Conservation (phyloP, 345 rosid genomes). For the Populus nigra region DNA sequence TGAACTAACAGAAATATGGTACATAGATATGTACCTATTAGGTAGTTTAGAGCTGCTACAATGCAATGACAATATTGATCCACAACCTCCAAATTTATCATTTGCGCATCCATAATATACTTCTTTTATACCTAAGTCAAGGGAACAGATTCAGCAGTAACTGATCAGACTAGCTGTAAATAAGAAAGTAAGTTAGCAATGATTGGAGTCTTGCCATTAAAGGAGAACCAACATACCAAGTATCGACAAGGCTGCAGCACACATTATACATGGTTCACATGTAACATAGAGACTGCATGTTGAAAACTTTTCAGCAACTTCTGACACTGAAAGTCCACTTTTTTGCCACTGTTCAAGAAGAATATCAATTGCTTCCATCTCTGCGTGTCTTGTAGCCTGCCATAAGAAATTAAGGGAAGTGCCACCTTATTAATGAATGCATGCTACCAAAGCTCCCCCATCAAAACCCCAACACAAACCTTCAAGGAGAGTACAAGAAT, state of each 20-base stretch:
- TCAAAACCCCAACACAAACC: no score
- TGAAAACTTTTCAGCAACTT: conserved; percentile 63
- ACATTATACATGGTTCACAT: conserved; percentile 95
- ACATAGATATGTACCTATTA: conserved; percentile 13
- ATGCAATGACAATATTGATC: conserved; percentile 65
- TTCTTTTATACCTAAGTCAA: conserved; percentile 51
- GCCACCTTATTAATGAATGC: not conserved
- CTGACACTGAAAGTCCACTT: conserved; percentile 45
- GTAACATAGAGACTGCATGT: conserved; percentile 68
- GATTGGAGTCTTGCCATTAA: not conserved
- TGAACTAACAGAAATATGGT: not conserved
- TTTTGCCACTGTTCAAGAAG: conserved; percentile 66
- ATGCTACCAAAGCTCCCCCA: no score
- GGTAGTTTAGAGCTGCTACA: conserved; percentile 33
- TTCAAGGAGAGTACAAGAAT: no score
- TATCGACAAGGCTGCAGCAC: conserved; percentile 79
- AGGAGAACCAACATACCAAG: conserved; percentile 42
- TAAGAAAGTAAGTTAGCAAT: not conserved
- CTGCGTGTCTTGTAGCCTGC: conserved; percentile 90
- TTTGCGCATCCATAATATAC: conserved; percentile 73
- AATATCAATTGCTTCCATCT: conserved; percentile 84
- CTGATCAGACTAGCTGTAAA: not conserved
- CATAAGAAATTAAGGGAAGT: not conserved
- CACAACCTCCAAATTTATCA: conserved; percentile 92
- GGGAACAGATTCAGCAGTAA: not conserved